phyloP scores from a whole-genome alignment of 148 eudicot genomes.

The Dysphania ambrosioides region DNA sequence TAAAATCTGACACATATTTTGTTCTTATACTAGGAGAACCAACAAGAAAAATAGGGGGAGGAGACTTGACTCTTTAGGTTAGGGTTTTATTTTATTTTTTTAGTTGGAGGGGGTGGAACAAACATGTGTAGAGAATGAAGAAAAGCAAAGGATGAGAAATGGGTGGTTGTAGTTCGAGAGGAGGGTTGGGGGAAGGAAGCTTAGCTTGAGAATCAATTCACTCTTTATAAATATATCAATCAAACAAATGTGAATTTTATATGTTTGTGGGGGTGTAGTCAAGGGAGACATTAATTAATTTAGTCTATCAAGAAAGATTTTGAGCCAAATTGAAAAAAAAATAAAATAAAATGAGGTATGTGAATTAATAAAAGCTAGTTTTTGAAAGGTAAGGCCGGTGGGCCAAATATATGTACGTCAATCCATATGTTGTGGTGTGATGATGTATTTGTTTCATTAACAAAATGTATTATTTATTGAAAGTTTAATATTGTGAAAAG shows the following conservation, averaged over 20 bases:
- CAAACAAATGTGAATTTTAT: neutral
- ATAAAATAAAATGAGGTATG: too few species aligned
- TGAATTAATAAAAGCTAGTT: neutral
- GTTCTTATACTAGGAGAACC: conserved; percentile 23
- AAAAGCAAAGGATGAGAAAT: conserved; percentile 35
- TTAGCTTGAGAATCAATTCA: conserved; percentile 36
- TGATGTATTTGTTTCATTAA: too few species aligned
- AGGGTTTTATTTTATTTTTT: neutral
- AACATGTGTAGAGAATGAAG: conserved; percentile 26
- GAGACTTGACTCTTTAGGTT: neutral
- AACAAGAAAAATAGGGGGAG: neutral
- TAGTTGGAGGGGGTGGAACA: conserved; percentile 31
- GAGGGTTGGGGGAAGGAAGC: conserved; percentile 4
- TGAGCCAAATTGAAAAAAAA: neutral
- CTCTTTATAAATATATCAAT: neutral
- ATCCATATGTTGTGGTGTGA: too few species aligned
- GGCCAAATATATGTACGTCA: neutral
- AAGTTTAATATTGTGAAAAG: too few species aligned
- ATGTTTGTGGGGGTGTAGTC: conserved; percentile 3
- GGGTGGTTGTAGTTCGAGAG: conserved; percentile 36
- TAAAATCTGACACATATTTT: conserved; percentile 42
- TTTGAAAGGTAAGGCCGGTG: neutral
- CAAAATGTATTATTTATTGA: too few species aligned
- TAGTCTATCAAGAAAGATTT: conserved; percentile 1
- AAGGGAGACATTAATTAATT: neutral